Conservation (phyloP, 2,329 filamentous ascomycete genomes). For the Mycosphaerella arachidis region DNA sequence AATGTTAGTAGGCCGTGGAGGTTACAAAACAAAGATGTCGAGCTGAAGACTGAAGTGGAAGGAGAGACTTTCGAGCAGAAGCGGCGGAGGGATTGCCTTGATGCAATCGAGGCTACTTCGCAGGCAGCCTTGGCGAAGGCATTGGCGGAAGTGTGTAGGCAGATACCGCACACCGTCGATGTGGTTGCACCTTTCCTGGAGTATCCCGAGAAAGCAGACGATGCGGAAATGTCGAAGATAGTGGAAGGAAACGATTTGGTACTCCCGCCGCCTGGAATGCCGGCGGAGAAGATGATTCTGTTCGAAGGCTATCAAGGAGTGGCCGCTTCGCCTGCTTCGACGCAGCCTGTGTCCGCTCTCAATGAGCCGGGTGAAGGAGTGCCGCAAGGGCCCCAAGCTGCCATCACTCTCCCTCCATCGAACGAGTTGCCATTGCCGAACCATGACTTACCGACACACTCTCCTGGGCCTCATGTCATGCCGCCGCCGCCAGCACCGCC, state of each 20-base stretch:
- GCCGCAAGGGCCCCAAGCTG: neutral
- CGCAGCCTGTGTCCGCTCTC: neutral
- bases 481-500: neutral
- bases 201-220: neutral
- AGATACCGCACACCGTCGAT: slow-evolving; percentile 16
- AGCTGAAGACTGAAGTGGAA: slow-evolving; percentile 14
- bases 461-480: neutral
- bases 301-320: neutral
- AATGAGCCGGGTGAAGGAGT: neutral
- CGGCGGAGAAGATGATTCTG: slow-evolving; percentile 1
- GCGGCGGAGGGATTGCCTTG: slow-evolving; percentile 13
- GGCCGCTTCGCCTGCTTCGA: neutral
- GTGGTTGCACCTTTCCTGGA: slow-evolving; percentile 16
- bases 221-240: slow-evolving; percentile 2
- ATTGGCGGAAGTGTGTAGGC: slow-evolving; percentile 20
- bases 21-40: slow-evolving; percentile 16
- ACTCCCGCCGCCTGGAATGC: slow-evolving; percentile 8
- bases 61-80: slow-evolving; percentile 16
- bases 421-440: neutral
- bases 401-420: too few relatives aligned
- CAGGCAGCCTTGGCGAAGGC: slow-evolving; percentile 14
- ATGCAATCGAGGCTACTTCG: slow-evolving; percentile 16
- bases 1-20: slow-evolving; percentile 21
- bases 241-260: slow-evolving; percentile 14
- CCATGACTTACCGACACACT: neutral